Evolutionary conservation across 164 flowering plant species (phyloP).

Genomic region (Vitis cinerea): DNA sequence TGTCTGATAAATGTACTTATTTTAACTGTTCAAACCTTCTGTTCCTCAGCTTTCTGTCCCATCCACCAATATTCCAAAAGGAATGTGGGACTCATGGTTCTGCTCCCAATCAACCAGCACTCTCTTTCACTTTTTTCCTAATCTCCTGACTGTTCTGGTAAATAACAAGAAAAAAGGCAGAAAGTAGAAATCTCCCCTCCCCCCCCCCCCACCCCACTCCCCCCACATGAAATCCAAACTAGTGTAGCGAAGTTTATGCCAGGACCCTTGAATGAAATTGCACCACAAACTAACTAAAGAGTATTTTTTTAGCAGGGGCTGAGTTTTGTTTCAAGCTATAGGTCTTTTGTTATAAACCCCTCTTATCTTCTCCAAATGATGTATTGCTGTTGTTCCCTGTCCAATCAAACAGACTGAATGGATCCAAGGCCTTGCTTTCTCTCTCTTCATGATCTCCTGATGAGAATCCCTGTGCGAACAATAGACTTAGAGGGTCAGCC

Average conservation of each 20-base stretch:
- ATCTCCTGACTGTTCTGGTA: slow-evolving; percentile 19
- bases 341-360: slow-evolving; percentile 40
- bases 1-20: slow-evolving; percentile 45
- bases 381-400: slow-evolving; percentile 25
- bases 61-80: slow-evolving; percentile 58
- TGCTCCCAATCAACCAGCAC: slow-evolving; percentile 51
- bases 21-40: slow-evolving; percentile 66
- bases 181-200: background rate
- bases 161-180: slow-evolving; percentile 20
- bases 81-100: slow-evolving; percentile 53
- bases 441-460: slow-evolving; percentile 24
- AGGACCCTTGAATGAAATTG: slow-evolving; percentile 16
- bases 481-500: slow-evolving; percentile 54
- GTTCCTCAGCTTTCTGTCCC: slow-evolving; percentile 94
- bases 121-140: slow-evolving; percentile 4
- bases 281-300: slow-evolving; percentile 25
- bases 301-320: background rate
- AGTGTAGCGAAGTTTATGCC: slow-evolving; percentile 5
- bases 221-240: background rate
- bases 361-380: slow-evolving; percentile 27
- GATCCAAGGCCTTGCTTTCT: slow-evolving; percentile 42
- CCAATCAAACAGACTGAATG: slow-evolving; percentile 71
- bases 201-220: too few relatives aligned
- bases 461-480: slow-evolving; percentile 41
- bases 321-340: background rate